A percentile compares a stretch with the other conserved stretches of the same genome.
phyloP scores from a whole-genome alignment of 805 yeast species.

The Kregervanrija fluxuum region DNA sequence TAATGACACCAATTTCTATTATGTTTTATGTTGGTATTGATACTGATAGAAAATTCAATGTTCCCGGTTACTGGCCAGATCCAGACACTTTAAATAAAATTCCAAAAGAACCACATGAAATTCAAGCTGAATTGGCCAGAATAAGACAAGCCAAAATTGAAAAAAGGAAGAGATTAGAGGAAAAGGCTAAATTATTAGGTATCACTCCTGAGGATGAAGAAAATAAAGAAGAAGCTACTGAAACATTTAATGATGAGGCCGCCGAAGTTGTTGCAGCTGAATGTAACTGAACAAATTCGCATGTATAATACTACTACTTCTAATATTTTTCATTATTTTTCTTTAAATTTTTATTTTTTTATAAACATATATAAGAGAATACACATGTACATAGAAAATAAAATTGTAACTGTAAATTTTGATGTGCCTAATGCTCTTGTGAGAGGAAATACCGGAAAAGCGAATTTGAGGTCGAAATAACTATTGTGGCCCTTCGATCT shows the following conservation, averaged over 20 bases:
- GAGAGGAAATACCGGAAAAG: no score
- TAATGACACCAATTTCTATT: constrained; percentile 79
- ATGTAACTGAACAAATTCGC: no score
- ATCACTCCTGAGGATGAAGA: constrained; percentile 44
- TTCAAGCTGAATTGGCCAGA: constrained; percentile 84
- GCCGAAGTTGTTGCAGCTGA: constrained; percentile 8
- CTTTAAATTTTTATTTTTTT: background rate
- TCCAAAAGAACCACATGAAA: constrained; percentile 89
- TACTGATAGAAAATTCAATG: constrained; percentile 80
- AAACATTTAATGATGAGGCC: background rate
- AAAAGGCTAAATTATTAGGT: constrained; percentile 63
- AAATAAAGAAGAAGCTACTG: constrained; percentile 10
- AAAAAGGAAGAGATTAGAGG: constrained; percentile 67
- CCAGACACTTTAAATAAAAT: constrained; percentile 85
- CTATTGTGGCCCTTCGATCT: no score
- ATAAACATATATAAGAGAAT: background rate
- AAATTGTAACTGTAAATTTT: background rate
- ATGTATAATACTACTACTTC: no score
- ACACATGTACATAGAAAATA: background rate
- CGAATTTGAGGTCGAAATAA: no score
- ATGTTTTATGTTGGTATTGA: constrained; percentile 92
- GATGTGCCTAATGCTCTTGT: no score
- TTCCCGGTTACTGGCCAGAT: constrained; percentile 97
- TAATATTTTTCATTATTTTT: background rate
- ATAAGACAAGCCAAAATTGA: constrained; percentile 70